Evolutionary conservation across 2,329 filamentous ascomycete genomes (phyloP).

Genomic region (Clarireedia hainanense): DNA sequence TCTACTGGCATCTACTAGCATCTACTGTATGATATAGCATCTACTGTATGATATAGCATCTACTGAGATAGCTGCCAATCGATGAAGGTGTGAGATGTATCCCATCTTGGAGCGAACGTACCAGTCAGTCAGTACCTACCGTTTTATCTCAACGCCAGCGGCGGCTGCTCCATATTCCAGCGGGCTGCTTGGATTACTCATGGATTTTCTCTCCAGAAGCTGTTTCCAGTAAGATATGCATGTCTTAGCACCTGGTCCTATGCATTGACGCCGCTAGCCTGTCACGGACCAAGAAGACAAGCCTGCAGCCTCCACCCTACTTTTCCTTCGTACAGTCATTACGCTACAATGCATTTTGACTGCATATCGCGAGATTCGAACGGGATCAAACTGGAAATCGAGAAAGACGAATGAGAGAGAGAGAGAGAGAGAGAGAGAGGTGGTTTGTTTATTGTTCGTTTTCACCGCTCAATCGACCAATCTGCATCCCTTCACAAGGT

Average conservation of each 20-base stretch:
- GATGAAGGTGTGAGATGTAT: background rate
- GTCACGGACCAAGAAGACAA: constrained; percentile 1
- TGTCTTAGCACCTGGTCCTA: background rate
- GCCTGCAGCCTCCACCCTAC: background rate
- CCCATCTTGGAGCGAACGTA: background rate
- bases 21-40: too few relatives aligned
- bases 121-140: background rate
- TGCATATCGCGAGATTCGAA: constrained; percentile 8
- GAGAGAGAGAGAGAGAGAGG: background rate
- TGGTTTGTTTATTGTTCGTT: background rate
- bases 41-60: too few relatives aligned
- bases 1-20: too few relatives aligned
- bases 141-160: background rate
- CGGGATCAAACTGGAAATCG: background rate
- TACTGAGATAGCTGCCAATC: background rate
- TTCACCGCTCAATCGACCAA: constrained; percentile 4
- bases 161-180: background rate
- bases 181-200: background rate
- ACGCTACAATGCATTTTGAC: background rate
- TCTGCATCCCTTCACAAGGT: background rate
- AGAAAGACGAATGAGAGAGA: background rate
- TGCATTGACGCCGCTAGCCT: constrained; percentile 5
- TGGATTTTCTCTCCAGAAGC: background rate
- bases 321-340: background rate
- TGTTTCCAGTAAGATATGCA: background rate